Percentiles rank a stretch among this genome's conserved stretches.
phyloP scores from a whole-genome alignment of 768 basidiomycete genomes.

The Suillus fuscotomentosus region DNA sequence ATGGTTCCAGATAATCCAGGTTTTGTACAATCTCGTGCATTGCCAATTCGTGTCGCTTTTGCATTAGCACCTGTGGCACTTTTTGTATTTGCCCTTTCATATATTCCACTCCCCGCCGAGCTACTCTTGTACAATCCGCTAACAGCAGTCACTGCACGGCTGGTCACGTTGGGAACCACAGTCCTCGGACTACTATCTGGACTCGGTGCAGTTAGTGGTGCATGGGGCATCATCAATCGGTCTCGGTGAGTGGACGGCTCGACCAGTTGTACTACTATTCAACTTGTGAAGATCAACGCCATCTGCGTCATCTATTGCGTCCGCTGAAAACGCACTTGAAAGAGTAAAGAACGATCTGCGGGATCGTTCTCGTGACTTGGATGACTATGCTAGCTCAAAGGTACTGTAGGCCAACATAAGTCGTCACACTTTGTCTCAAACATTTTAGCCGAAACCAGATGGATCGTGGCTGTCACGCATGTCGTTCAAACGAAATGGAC shows the following conservation, averaged over 20 bases:
- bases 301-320: constrained; percentile 37
- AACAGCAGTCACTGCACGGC: constrained; percentile 54
- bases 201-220: constrained; percentile 69
- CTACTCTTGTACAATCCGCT: constrained; percentile 40
- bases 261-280: background rate
- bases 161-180: constrained; percentile 74
- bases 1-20: background rate
- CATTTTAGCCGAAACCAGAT: constrained; percentile 21
- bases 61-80: constrained; percentile 50
- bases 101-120: constrained; percentile 64
- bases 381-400: constrained; percentile 22
- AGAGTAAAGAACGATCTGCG: constrained; percentile 60
- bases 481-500: constrained; percentile 30
- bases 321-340: constrained; percentile 56
- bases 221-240: constrained; percentile 40
- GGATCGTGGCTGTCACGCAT: constrained; percentile 28
- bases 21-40: constrained; percentile 26
- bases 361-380: constrained; percentile 29
- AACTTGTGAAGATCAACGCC: constrained; percentile 19
- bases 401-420: constrained; percentile 13
- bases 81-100: constrained; percentile 61
- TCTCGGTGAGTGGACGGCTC: constrained; percentile 1
- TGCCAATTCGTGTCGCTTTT: constrained; percentile 34
- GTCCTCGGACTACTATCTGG: constrained; percentile 82
- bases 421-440: constrained; percentile 11